Evolutionary conservation across 805 yeast genomes (phyloP), one percentile per base, ranked within the genome.

Genomic region (Starmerella ratchasimensis): DNA sequence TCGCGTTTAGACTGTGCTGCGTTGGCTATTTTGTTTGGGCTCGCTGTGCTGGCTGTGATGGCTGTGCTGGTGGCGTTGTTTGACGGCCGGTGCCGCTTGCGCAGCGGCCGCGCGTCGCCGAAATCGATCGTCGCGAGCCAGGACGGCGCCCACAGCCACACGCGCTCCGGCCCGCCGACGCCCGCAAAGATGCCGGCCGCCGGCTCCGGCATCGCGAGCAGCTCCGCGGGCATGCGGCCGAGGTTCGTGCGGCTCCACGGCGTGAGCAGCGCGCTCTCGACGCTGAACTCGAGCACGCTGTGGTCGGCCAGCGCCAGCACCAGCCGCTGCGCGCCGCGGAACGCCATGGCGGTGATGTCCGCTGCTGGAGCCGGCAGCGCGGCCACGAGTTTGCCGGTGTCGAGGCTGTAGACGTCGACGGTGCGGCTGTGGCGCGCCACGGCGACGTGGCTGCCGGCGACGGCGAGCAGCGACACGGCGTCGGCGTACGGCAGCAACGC

Each of bases 71-170:
- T 31, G 21, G 5, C n/a, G 19, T 5, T 26, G 6, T 5, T 24
- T 22, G n/a, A n/a, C n/a, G n/a, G n/a, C n/a, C n/a, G n/a, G n/a
- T n/a, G n/a, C 5, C 56, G 59, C 21, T 57, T 40, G 5, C 47
- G 56, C 31, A 67, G 57, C 11, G 81, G 78, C 36, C 75, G 56
- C 50, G 77, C 71, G 37, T 65, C 54, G 7, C 67, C 56, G 46
- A 80, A 58, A 56, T 88, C 88, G 34, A 88, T 68, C 55, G 70
- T 80, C 3, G 78, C 70, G 13, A 86, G 47, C 93, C 94, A 88
- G 36, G 71, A 71, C 16, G 80, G 67, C 1, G 95, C 93, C 71
- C 81, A 84, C n/a, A 83, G 59, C 95, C 95, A 88, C 13, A 79
- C 61, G 39, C 71, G 65, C 24, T 60, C 51, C 1, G 59, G 47